Evolutionary conservation across 805 yeast species (phyloP), one percentile per base, ranked within the genome.

Genomic region (Priceomyces haplophilus): DNA sequence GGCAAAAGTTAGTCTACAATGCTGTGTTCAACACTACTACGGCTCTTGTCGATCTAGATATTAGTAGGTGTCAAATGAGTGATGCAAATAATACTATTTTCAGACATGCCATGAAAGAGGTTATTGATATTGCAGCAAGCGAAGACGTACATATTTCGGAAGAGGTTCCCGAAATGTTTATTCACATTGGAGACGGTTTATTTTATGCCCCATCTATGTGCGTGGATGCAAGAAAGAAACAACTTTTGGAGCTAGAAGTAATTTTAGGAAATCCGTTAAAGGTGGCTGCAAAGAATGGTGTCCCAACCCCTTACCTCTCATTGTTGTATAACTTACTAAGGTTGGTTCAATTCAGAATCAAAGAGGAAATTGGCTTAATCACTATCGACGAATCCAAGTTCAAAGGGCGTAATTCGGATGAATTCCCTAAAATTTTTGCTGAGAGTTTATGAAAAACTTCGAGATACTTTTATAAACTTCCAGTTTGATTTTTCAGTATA

Each of bases 31-130:
- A 67, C 52, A 56, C 72, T 17, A 57, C 59, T 8, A 58, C 71
- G 24, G 59, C 71, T 5, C 48, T 68, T 27, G 59, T 58, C 21
- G 60, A 58, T 23, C 41, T 64, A 15, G 75, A 69, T 46, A 63
- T 62, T 2, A 53, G 56, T 33, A 52, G 73, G 40, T 57, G 68
- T 35, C 73, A 67, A 42, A 66, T 68, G 12, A 57, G 51, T 34
- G 57, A 55, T 13, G 67, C 61, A 10, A 64, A 62, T 44, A 57
- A 59, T 11, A 42, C 51, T 0, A 45, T 69, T 15, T 56, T 69
- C 36, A 44, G 52, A 16, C 88, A 87, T 3, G 84, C 86, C 0
- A 83, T 83, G 89, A 60, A 67, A 29, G 95, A 85, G 59, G 71
- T 86, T 13, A 59, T 75, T 16, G 72, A 71, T 3, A 75, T 85